phyloP scores from a whole-genome alignment of 2,329 filamentous ascomycete species.

The Iodosphaeria phyllophila region DNA sequence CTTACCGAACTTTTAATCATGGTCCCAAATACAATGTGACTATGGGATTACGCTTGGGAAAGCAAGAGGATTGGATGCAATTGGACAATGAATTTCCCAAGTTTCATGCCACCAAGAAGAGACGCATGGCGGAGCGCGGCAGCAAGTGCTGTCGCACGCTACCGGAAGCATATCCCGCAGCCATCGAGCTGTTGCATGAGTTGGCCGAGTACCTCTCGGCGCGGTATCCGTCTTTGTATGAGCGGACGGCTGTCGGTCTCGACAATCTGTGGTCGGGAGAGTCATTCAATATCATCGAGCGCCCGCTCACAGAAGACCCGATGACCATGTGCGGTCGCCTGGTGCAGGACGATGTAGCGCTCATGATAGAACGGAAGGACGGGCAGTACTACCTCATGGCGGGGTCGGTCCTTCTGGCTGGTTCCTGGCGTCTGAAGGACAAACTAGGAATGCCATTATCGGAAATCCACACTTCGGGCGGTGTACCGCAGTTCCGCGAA shows the following conservation, averaged over 20 bases:
- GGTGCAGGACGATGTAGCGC: constrained; percentile 64
- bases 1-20: constrained; percentile 62
- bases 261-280: constrained; percentile 56
- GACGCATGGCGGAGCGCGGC: constrained; percentile 47
- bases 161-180: constrained; percentile 51
- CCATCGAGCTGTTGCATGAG: constrained; percentile 60
- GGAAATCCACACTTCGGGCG: constrained; percentile 61
- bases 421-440: constrained; percentile 69
- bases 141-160: constrained; percentile 49
- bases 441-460: constrained; percentile 65
- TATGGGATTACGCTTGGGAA: constrained; percentile 55
- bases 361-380: constrained; percentile 63
- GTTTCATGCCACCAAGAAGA: constrained; percentile 54
- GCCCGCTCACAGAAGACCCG: constrained; percentile 54
- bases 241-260: constrained; percentile 42
- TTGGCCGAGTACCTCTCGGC: constrained; percentile 51
- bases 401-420: constrained; percentile 56
- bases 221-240: constrained; percentile 56
- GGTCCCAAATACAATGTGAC: constrained; percentile 61
- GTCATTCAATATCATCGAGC: constrained; percentile 44
- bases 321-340: constrained; percentile 58
- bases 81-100: constrained; percentile 62
- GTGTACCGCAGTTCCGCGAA: constrained; percentile 31
- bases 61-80: constrained; percentile 65
- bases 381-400: constrained; percentile 69